Evolutionary conservation across 495 filamentous ascomycete species (phyloP), one percentile per base, ranked within the genome.

Genomic region (Aspergillus affinis): DNA sequence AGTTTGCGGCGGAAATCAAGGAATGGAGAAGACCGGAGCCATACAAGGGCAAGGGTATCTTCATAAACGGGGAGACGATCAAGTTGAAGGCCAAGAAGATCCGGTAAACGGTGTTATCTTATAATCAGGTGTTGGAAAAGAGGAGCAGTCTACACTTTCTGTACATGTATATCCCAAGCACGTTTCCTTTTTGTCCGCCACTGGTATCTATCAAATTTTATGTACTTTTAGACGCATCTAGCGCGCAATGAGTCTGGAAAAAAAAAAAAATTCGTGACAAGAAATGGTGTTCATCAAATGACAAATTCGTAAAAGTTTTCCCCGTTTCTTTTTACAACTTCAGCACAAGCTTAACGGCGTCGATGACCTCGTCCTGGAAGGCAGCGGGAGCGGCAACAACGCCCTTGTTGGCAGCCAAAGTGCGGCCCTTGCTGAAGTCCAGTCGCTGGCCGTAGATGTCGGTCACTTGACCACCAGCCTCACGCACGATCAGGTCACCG

Each of bases 11-110:
- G 3, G 81, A 86, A 69, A 93, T 98, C 60, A 78, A 91, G 58
- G 83, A 77, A 68, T 98, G 94, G 94, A 86, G 95, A 73, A 81
- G 79, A 61, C 94, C 94, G 45, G 94, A 98, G 75, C 94, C 95
- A 53, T 98, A 98, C 77, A 98, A 98, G 86, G 94, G 94, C 55
- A 97, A 98, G 86, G 94, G 94, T 69, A 97, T 98, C 62, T 98
- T 98, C 66, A 84, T 98, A 59, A 93, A 97, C 72, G 90, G 90
- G 51, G 93, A 98, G 82, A 97, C 92, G 4, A 97, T 98, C 81
- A 93, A 87, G 83, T 73, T 98, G 72, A 98, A 98, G 85, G 86
- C 90, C 60, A 97, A 96, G 88, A 98, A 98, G 87, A 96, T 98
- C 75, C 97, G 96, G 83, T 98, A 72, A 69, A 65, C 61, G 57